Conservation (phyloP, 352 stramenopile genomes). For the Phytopythium kandeliae region DNA sequence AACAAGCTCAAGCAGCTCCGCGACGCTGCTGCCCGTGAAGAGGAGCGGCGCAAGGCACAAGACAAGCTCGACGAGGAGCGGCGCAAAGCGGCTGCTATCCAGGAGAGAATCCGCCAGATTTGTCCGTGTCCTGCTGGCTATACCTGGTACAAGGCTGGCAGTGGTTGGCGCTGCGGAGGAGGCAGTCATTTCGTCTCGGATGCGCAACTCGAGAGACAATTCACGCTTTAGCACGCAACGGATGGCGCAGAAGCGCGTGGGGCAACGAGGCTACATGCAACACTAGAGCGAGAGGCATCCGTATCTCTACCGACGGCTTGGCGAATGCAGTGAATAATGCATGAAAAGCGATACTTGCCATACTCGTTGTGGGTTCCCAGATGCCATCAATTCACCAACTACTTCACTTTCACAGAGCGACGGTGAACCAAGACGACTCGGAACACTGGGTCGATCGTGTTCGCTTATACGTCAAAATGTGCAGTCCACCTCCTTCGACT, state of each 20-base stretch:
- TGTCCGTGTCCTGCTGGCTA: conserved; percentile 62
- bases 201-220: conserved; percentile 48
- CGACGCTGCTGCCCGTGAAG: conserved; percentile 11
- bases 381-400: no score
- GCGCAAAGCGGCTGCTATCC: conserved; percentile 26
- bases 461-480: no score
- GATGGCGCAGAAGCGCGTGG: background rate
- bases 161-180: conserved; percentile 74
- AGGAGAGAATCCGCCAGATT: conserved; percentile 60
- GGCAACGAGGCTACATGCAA: no score
- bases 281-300: no score
- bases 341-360: no score
- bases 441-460: no score
- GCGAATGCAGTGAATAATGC: no score
- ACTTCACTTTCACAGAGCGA: no score
- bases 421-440: no score
- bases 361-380: no score
- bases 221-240: conserved; percentile 24
- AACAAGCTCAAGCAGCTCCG: conserved; percentile 22
- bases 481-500: no score
- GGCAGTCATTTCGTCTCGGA: conserved; percentile 76
- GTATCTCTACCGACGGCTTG: no score
- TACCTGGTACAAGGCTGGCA: conserved; percentile 47
- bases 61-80: conserved; percentile 30
- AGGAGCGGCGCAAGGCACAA: conserved; percentile 14